Evolutionary conservation across 2,329 filamentous ascomycete genomes (phyloP).

Genomic region (Colletotrichum zoysiae): DNA sequence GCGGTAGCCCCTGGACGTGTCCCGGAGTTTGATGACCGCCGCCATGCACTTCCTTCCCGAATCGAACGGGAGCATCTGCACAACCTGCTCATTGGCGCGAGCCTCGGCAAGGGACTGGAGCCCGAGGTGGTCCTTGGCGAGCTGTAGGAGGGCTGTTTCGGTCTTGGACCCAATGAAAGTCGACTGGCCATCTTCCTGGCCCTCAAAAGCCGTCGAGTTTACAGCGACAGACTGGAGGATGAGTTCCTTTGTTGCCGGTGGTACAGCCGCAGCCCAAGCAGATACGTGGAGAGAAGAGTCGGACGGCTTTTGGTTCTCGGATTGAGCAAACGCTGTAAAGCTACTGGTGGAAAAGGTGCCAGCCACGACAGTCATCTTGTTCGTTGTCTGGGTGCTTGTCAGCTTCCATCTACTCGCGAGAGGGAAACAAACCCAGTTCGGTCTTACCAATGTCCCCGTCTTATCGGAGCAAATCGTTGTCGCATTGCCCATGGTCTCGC

Average conservation of each 20-base stretch:
- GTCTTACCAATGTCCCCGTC: conserved; percentile 22
- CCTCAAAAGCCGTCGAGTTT: conserved; percentile 78
- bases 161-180: conserved; percentile 82
- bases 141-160: conserved; percentile 78
- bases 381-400: conserved; percentile 42
- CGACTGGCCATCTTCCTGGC: conserved; percentile 68
- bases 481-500: conserved; percentile 79
- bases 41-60: conserved; percentile 74
- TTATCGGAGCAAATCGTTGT: conserved; percentile 80
- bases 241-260: conserved; percentile 46
- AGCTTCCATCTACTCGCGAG: background rate
- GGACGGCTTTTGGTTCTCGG: conserved; percentile 70
- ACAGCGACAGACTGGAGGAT: conserved; percentile 74
- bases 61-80: conserved; percentile 56
- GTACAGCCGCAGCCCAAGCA: conserved; percentile 8
- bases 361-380: conserved; percentile 47
- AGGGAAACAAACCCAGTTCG: no score
- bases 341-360: conserved; percentile 56
- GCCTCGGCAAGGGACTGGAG: conserved; percentile 73
- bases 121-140: conserved; percentile 75
- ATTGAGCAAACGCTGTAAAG: conserved; percentile 58
- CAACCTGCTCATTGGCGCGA: conserved; percentile 68
- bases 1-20: conserved; percentile 66
- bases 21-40: conserved; percentile 65
- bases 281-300: conserved; percentile 7